phyloP scores from a whole-genome alignment of 1,284 basidiomycete species.

The Moniliella sp. region DNA sequence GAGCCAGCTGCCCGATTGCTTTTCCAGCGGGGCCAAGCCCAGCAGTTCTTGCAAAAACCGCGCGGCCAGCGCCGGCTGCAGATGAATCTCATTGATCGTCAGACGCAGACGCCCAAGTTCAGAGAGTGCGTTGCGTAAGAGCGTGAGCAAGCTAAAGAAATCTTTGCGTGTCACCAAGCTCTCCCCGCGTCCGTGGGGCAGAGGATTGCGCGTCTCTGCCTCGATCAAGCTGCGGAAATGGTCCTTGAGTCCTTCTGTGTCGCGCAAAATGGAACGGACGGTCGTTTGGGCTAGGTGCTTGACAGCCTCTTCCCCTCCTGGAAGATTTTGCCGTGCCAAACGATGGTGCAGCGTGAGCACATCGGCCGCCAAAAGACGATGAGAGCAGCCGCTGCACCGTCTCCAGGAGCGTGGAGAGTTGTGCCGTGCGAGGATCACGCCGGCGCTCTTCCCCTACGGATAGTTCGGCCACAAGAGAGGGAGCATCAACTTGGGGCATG shows the following conservation, averaged over 20 bases:
- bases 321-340: conserved; percentile 68
- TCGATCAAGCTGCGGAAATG: conserved; percentile 47
- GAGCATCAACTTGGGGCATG: too few species aligned
- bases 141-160: conserved; percentile 57
- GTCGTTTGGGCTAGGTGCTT: conserved; percentile 67
- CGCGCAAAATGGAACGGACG: conserved; percentile 51
- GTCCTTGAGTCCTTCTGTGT: conserved; percentile 48
- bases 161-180: conserved; percentile 54
- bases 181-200: conserved; percentile 3
- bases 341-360: conserved; percentile 67
- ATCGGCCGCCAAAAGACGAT: conserved; percentile 57
- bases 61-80: conserved; percentile 53
- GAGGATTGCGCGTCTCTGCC: conserved; percentile 38
- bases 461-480: not conserved
- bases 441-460: not conserved
- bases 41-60: conserved; percentile 25
- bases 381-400: conserved; percentile 48
- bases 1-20: conserved; percentile 10
- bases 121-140: conserved; percentile 61
- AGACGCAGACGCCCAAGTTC: conserved; percentile 64
- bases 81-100: conserved; percentile 66
- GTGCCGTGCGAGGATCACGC: conserved; percentile 18
- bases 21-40: conserved; percentile 7
- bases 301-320: conserved; percentile 50
- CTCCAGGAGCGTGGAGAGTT: conserved; percentile 49